These are phyloP conservation scores for Colletotrichum plurivorum DNA, from an alignment of 2,329 filamentous ascomycete genomes.

Conservation along the genomic window DNA sequence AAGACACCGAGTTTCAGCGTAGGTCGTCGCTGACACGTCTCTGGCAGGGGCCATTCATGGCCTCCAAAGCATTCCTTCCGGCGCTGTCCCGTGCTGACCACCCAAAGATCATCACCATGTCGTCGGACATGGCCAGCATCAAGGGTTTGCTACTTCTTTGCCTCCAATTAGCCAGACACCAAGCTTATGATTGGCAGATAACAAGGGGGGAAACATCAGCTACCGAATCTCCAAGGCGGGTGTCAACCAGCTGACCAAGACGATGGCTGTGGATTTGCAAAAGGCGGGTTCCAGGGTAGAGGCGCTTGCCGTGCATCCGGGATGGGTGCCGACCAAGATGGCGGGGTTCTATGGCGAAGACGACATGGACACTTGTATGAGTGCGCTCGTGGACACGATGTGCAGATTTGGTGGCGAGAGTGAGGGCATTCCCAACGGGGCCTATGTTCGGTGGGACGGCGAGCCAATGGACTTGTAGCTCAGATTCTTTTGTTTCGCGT, in stretches of 20 bases:
- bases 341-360: conserved; percentile 41
- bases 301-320: conserved; percentile 40
- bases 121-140: conserved; percentile 34
- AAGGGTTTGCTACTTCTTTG: not conserved
- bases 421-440: conserved; percentile 29
- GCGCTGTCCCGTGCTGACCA: conserved; percentile 19
- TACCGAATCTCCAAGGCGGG: conserved; percentile 42
- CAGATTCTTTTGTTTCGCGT: too few species aligned
- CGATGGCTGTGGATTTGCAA: conserved; percentile 36
- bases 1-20: too few species aligned
- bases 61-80: conserved; percentile 40
- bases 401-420: conserved; percentile 16
- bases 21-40: not conserved
- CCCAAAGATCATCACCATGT: conserved; percentile 41
- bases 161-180: not conserved
- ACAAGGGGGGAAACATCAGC: conserved; percentile 35
- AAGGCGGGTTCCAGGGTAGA: conserved; percentile 17
- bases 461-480: conserved; percentile 11
- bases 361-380: conserved; percentile 42
- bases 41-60: conserved; percentile 35
- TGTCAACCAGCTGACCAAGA: conserved; percentile 42
- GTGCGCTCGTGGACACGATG: conserved; percentile 28
- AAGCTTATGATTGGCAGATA: conserved; percentile 17
- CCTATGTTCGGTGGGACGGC: conserved; percentile 36
- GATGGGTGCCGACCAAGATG: conserved; percentile 41